Evolutionary conservation across 2,329 filamentous ascomycete species (phyloP).

Genomic region (Aspergillus versicolor): DNA sequence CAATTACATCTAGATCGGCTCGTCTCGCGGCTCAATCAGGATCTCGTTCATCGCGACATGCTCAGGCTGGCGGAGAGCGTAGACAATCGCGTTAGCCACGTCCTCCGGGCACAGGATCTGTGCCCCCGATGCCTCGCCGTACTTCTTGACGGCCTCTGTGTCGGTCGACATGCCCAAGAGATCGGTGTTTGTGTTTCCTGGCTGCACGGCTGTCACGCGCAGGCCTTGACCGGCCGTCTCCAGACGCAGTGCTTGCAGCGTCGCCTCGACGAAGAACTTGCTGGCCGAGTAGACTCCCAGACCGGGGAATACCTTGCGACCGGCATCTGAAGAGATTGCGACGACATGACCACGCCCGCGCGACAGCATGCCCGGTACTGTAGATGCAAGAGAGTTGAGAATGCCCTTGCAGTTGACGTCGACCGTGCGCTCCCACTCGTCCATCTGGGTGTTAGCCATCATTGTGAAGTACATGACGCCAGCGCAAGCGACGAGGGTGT

Average conservation of each 20-base stretch:
- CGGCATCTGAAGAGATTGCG: constrained; percentile 78
- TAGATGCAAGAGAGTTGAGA: constrained; percentile 68
- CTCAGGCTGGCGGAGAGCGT: constrained; percentile 69
- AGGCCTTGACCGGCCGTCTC: constrained; percentile 74
- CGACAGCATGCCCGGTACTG: constrained; percentile 69
- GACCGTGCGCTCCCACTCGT: constrained; percentile 79
- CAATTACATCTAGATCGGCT: constrained; percentile 60
- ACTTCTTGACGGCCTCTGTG: constrained; percentile 73
- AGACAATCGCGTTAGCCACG: constrained; percentile 71
- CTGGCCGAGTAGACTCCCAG: constrained; percentile 78
- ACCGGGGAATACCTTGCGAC: constrained; percentile 77
- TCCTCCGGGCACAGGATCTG: constrained; percentile 73
- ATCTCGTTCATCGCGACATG: constrained; percentile 81
- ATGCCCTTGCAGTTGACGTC: constrained; percentile 87
- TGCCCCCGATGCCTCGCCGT: constrained; percentile 71
- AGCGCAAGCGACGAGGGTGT: constrained; percentile 77
- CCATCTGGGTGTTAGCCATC: constrained; percentile 73
- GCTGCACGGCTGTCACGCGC: constrained; percentile 72
- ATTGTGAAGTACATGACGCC: constrained; percentile 89
- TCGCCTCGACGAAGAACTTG: constrained; percentile 84
- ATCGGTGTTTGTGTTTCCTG: constrained; percentile 73
- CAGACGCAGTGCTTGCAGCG: constrained; percentile 70
- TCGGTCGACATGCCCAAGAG: constrained; percentile 74
- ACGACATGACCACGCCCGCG: constrained; percentile 72
- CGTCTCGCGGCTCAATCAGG: constrained; percentile 73